Evolutionary conservation across 1,284 basidiomycete genomes (phyloP).

Genomic region (Porogramme epimiltina): DNA sequence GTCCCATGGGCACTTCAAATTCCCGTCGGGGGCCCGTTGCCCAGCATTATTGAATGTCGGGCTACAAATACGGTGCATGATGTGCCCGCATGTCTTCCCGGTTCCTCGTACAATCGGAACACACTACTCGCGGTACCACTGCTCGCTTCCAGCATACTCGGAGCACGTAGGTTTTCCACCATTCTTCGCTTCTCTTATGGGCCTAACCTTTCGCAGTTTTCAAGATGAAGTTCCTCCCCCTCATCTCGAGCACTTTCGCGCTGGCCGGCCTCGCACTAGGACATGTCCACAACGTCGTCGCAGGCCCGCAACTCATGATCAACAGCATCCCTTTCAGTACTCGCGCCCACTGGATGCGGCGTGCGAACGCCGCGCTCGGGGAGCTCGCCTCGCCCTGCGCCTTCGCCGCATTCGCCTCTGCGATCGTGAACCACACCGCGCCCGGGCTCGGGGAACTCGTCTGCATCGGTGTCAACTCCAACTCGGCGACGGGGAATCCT

Average conservation of each 20-base stretch:
- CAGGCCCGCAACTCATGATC: slow-evolving; percentile 4
- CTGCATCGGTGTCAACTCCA: slow-evolving; percentile 18
- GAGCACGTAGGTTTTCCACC: no score
- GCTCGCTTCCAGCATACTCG: no score
- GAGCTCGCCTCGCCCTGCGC: slow-evolving; percentile 14
- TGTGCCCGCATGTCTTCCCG: no score
- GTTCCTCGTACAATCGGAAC: no score
- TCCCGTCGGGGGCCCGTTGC: no score
- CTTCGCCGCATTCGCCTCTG: slow-evolving; percentile 16
- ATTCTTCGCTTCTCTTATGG: no score
- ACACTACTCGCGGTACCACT: no score
- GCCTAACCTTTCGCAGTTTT: no score
- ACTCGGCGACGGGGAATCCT: slow-evolving; percentile 9
- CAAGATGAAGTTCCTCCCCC: neutral
- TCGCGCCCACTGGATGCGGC: slow-evolving; percentile 15
- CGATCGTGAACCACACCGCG: slow-evolving; percentile 20
- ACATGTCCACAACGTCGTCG: slow-evolving; percentile 4
- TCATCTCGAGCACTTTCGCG: neutral
- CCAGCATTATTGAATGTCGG: no score
- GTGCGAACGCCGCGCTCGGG: slow-evolving; percentile 12
- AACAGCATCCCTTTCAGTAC: slow-evolving; percentile 15
- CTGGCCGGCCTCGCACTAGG: neutral
- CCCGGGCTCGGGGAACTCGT: slow-evolving; percentile 14
- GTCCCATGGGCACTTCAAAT: no score
- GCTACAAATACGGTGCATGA: no score